These are phyloP conservation scores for Globisporangium alternatum DNA, from an alignment of 352 stramenopile species.

Conservation along the genomic window DNA sequence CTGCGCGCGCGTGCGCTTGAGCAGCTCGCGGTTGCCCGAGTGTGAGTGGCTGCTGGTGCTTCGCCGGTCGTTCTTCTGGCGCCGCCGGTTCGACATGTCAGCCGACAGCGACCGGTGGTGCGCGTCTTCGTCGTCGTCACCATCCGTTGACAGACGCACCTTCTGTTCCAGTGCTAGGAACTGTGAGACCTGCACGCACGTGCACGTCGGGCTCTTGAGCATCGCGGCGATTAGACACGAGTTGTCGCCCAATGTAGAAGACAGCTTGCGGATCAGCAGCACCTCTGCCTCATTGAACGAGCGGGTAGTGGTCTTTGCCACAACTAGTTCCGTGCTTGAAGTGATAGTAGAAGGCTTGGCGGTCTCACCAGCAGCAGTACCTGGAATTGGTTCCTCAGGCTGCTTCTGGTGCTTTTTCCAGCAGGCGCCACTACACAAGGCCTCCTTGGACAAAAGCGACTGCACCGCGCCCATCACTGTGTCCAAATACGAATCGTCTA, in stretches of 20 bases:
- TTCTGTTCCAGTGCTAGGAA: slow-evolving; percentile 25
- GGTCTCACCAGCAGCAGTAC: background rate
- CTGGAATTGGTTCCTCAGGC: background rate
- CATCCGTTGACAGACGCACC: background rate
- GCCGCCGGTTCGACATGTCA: slow-evolving; percentile 15
- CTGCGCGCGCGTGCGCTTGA: slow-evolving; percentile 35
- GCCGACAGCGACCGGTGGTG: background rate
- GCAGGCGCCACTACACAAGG: slow-evolving; percentile 36
- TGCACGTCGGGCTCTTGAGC: slow-evolving; percentile 31
- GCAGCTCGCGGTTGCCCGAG: slow-evolving; percentile 16
- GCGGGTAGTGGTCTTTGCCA: background rate
- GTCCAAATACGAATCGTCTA: slow-evolving; percentile 59
- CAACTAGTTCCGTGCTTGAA: background rate
- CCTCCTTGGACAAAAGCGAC: slow-evolving; percentile 16
- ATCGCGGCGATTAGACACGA: slow-evolving; percentile 43
- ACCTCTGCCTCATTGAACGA: slow-evolving; percentile 29
- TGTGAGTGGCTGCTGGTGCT: slow-evolving; percentile 5
- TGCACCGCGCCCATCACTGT: slow-evolving; percentile 27
- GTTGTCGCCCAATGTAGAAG: slow-evolving; percentile 34
- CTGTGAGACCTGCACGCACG: slow-evolving; percentile 28
- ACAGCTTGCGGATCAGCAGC: slow-evolving; percentile 53
- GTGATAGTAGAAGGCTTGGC: background rate
- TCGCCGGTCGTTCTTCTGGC: slow-evolving; percentile 19
- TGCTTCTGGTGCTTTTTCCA: slow-evolving; percentile 25
- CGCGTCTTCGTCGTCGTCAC: slow-evolving; percentile 1